Percentiles rank a stretch among this genome's conserved stretches.
Conservation (phyloP, 2,329 filamentous ascomycete species). For the Cordyceps javanica region DNA sequence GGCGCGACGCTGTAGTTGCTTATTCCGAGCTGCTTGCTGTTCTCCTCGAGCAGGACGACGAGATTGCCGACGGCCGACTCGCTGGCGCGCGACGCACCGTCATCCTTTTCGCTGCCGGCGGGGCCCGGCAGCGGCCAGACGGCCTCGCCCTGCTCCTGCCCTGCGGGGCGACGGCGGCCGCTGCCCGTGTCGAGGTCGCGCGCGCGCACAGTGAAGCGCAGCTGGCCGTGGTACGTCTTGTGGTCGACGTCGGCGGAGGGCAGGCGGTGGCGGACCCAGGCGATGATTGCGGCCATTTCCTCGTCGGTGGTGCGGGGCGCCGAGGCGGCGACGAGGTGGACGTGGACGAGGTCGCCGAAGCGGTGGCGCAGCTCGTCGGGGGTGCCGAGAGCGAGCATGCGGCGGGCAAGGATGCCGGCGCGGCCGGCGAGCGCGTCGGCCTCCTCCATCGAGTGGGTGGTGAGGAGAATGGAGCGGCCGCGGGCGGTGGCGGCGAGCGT, state of each 20-base stretch:
- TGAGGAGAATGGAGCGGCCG: constrained; percentile 78
- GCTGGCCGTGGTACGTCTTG: constrained; percentile 76
- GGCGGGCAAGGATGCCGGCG: constrained; percentile 77
- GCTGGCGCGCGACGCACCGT: constrained; percentile 13
- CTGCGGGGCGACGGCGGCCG: not conserved
- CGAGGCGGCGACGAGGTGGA: constrained; percentile 70
- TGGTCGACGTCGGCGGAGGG: constrained; percentile 62
- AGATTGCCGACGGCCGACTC: constrained; percentile 58
- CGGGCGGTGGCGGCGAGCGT: constrained; percentile 68
- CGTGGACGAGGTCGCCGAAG: constrained; percentile 72
- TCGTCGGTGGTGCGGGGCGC: constrained; percentile 66
- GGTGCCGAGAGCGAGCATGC: constrained; percentile 80
- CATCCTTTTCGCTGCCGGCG: not conserved
- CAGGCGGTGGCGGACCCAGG: constrained; percentile 59
- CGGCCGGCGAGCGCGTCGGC: constrained; percentile 80
- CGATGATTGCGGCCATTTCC: constrained; percentile 60
- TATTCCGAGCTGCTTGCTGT: constrained; percentile 62
- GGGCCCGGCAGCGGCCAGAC: not conserved
- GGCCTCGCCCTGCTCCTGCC: constrained; percentile 18
- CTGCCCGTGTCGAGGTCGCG: constrained; percentile 24
- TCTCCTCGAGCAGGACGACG: constrained; percentile 67
- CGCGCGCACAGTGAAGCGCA: constrained; percentile 73
- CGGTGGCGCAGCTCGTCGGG: constrained; percentile 64
- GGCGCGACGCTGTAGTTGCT: constrained; percentile 84
- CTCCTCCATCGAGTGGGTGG: constrained; percentile 94